A percentile compares a stretch with the other conserved stretches of the same genome.
Conservation (phyloP, 1,139 yeast genomes). For the Blastobotrys buckinghamii region DNA sequence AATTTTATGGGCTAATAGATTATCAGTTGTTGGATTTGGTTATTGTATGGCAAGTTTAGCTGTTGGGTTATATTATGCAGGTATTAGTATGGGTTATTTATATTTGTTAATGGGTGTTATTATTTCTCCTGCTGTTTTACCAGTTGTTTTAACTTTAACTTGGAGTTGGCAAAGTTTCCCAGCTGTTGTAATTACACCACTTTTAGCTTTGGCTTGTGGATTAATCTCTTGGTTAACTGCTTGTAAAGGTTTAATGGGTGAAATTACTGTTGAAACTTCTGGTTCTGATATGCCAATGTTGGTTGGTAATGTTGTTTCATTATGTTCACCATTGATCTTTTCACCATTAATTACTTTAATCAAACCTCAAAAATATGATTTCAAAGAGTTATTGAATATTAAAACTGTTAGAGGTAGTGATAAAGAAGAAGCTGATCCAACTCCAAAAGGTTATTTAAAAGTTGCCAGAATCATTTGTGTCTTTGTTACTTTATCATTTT, state of each 20-base stretch:
- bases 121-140: constrained; percentile 69
- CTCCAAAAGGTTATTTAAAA: constrained; percentile 22
- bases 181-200: constrained; percentile 42
- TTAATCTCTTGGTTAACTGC: constrained; percentile 45
- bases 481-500: constrained; percentile 30
- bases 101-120: constrained; percentile 87
- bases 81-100: constrained; percentile 57
- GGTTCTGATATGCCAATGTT: constrained; percentile 79
- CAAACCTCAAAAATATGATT: constrained; percentile 58
- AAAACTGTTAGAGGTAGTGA: constrained; percentile 9
- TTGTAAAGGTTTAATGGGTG: constrained; percentile 25
- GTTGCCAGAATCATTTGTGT: constrained; percentile 32
- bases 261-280: constrained; percentile 53
- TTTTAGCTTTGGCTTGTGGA: constrained; percentile 42
- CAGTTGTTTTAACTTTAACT: constrained; percentile 58
- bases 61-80: constrained; percentile 74
- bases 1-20: constrained; percentile 63
- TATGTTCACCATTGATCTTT: constrained; percentile 64
- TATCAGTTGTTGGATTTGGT: constrained; percentile 58
- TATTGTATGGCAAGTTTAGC: constrained; percentile 75
- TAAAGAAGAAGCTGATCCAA: constrained; percentile 12
- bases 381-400: constrained; percentile 46
- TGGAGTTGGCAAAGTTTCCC: constrained; percentile 57
- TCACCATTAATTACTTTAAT: constrained; percentile 59
- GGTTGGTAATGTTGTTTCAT: constrained; percentile 78